Evolutionary conservation across 306 rosid species (phyloP), one percentile per base, ranked within the genome.

Genomic region (Crotalaria pallida): DNA sequence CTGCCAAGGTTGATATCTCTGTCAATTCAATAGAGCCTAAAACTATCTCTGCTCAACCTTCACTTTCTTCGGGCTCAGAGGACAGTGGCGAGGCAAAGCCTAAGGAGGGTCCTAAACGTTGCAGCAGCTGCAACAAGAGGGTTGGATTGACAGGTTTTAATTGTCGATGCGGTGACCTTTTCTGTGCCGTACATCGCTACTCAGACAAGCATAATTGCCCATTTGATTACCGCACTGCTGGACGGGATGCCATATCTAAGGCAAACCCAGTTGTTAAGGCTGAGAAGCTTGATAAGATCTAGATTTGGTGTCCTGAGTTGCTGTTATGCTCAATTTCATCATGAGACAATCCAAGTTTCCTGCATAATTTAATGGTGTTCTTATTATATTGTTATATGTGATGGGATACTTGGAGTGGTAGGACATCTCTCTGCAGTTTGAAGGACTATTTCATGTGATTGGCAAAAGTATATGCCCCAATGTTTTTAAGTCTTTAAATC

Each of bases 261-360:
- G 92, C 89, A 75, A 89, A 89, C 80, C 96, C 96, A 0, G 82
- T 86, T 45, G 84, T 89, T 64, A 89, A 82, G 77, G 91, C 96
- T 44, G 86, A 86, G 81, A 89, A 89, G 80, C 96, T 89, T 38
- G 92, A 86, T 56, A 89, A 86, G 75, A 86, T 89, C 79, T 89
- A 75, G 82, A 67, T 62, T 56, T 79, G 76, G 17, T 50, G 36
- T 9, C 26, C 56, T 78, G 78, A 60, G 71, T 78, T 41, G 47
- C 80, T 56, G 47, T 57, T 71, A 56, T 67, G 75, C 77, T 56
- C 70, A 79, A 67, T 78, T 79, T 77, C 80, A 86, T 86, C 72
- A 58, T 65, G 77, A 75, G 74, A 79, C 76, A 72, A 69, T 72
- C 79, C 44, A 23, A 59, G 80, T 80, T 78, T 79, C 85, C 86